Conservation (phyloP, 169 alveolate genomes). For the Eimeria mitis region DNA sequence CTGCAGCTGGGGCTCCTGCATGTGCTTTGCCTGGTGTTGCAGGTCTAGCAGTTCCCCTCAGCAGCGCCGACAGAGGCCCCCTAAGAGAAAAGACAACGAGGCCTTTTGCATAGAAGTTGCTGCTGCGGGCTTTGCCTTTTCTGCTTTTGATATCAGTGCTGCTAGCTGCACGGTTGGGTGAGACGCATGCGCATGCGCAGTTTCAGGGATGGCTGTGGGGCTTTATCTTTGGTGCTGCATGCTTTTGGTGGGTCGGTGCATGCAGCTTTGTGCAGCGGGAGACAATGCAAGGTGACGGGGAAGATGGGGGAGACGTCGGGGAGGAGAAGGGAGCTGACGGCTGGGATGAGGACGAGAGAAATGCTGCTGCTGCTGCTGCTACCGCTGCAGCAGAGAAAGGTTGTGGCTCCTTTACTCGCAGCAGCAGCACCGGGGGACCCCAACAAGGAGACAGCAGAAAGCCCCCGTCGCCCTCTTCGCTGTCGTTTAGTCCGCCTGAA, state of each 20-base stretch:
- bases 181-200: not conserved
- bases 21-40: no score
- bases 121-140: not conserved
- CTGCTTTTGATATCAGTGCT: not conserved
- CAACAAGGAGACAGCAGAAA: slow-evolving; percentile 1
- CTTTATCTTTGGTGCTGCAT: not conserved
- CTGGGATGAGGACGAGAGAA: slow-evolving; percentile 15
- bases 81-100: not conserved
- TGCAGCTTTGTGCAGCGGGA: slow-evolving; percentile 75
- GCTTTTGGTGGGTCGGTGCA: not conserved
- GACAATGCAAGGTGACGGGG: slow-evolving; percentile 41
- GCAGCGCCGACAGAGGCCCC: slow-evolving; percentile 43
- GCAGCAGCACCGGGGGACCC: not conserved
- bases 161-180: not conserved
- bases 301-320: not conserved
- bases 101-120: slow-evolving; percentile 46
- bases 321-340: slow-evolving; percentile 16
- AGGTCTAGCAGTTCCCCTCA: slow-evolving; percentile 26
- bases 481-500: slow-evolving; percentile 21
- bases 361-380: slow-evolving; percentile 27
- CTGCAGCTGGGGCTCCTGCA: not conserved
- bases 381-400: not conserved
- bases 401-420: slow-evolving; percentile 28
- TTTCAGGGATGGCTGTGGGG: not conserved
- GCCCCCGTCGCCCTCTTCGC: not conserved